Conservation (phyloP, 2,329 filamentous ascomycete species). For the Aureobasidium subglaciale region DNA sequence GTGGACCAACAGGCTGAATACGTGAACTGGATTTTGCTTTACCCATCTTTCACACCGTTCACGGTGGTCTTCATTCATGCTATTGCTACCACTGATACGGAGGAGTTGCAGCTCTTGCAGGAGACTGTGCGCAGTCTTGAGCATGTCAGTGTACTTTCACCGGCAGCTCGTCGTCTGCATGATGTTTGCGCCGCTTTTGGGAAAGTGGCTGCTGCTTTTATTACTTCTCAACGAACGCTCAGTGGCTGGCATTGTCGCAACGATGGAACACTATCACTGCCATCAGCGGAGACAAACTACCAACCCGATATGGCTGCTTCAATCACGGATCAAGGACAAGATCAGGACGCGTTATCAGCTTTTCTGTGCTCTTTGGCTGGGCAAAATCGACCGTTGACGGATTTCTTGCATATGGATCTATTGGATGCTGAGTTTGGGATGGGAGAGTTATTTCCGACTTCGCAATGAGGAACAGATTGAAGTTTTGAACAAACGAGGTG, state of each 20-base stretch:
- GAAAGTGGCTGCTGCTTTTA: conserved; percentile 16
- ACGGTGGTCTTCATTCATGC: conserved; percentile 18
- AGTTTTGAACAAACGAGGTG: too few species aligned
- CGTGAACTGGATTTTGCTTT: conserved; percentile 18
- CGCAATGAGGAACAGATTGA: not conserved
- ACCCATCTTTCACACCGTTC: conserved; percentile 18
- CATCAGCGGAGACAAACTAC: not conserved
- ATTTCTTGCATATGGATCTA: conserved; percentile 7
- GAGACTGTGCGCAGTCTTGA: conserved; percentile 16
- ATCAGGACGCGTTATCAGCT: not conserved
- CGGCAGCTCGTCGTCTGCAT: conserved; percentile 15
- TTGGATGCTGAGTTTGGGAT: not conserved
- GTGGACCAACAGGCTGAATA: conserved; percentile 13
- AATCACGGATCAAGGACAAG: too few species aligned
- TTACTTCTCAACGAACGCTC: conserved; percentile 16
- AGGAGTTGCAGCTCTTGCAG: conserved; percentile 14
- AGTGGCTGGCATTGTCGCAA: conserved; percentile 16
- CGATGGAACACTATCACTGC: conserved; percentile 14
- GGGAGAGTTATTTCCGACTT: not conserved
- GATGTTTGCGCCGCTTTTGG: conserved; percentile 18
- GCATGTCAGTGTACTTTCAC: conserved; percentile 15
- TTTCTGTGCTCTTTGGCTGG: not conserved
- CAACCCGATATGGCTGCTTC: not conserved
- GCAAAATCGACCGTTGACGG: conserved; percentile 1
- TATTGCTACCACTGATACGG: conserved; percentile 15